A percentile compares a stretch with the other conserved stretches of the same genome.
These are phyloP conservation scores for Naganishia sp. DNA, from an alignment of 1,284 basidiomycete species.

Conservation along the genomic window DNA sequence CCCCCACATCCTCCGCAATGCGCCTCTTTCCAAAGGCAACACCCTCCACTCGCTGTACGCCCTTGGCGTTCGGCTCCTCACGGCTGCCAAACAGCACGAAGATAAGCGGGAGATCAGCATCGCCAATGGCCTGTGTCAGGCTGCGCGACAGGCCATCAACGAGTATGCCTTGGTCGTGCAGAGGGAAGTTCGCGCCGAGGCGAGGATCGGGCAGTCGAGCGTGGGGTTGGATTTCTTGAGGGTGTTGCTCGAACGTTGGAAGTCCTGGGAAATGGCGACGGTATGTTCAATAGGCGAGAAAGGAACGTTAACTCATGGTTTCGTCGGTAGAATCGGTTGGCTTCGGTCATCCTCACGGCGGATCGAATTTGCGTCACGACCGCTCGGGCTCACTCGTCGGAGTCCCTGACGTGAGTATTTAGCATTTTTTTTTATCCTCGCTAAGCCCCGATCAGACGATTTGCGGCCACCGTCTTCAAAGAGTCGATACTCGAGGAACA, in stretches of 20 bases:
- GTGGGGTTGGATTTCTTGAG: constrained; percentile 5
- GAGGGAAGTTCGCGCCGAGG: not conserved
- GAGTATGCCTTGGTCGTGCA: constrained; percentile 4
- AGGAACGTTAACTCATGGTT: not conserved
- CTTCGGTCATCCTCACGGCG: constrained; percentile 5
- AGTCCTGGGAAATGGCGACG: constrained; percentile 15
- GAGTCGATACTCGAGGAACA: constrained; percentile 23
- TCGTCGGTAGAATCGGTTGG: constrained; percentile 11
- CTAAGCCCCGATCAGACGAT: not conserved
- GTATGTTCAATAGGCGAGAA: not conserved
- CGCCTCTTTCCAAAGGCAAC: not conserved
- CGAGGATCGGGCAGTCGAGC: not conserved
- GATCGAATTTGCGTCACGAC: constrained; percentile 6
- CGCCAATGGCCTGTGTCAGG: not conserved
- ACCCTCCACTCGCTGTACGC: constrained; percentile 15
- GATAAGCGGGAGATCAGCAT: not conserved
- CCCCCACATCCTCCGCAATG: constrained; percentile 10
- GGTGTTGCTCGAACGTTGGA: constrained; percentile 14
- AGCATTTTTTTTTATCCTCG: too few species aligned
- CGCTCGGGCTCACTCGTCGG: too few species aligned
- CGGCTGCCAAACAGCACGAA: not conserved
- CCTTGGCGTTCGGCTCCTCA: constrained; percentile 4
- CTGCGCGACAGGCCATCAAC: not conserved
- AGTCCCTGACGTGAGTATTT: too few species aligned
- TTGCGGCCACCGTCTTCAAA: constrained; percentile 7